phyloP scores from a whole-genome alignment of 1,284 basidiomycete genomes.

The Ustilago tritici region DNA sequence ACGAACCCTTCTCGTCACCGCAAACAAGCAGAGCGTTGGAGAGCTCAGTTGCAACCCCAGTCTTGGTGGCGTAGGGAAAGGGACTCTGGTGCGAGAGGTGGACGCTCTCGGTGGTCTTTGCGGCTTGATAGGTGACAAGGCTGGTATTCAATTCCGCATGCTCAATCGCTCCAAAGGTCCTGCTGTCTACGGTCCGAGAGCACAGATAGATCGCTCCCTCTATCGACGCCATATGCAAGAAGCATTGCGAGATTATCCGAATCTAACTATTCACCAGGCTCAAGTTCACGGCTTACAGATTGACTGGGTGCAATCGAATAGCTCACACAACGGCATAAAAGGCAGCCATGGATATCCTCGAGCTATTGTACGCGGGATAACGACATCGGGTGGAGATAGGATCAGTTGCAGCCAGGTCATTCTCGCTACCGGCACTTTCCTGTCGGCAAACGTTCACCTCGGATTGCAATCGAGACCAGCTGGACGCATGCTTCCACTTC shows the following conservation, averaged over 20 bases:
- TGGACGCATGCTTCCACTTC: slow-evolving; percentile 82
- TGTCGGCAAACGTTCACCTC: slow-evolving; percentile 88
- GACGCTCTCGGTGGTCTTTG: slow-evolving; percentile 87
- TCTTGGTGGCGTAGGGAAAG: slow-evolving; percentile 80
- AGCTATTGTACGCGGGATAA: slow-evolving; percentile 77
- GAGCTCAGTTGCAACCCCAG: slow-evolving; percentile 88
- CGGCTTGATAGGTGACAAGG: slow-evolving; percentile 81
- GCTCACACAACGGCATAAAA: slow-evolving; percentile 4
- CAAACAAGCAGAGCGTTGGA: slow-evolving; percentile 82
- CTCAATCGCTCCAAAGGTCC: slow-evolving; percentile 86
- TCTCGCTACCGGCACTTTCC: slow-evolving; percentile 89
- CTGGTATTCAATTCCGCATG: slow-evolving; percentile 87
- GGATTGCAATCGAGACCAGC: slow-evolving; percentile 83
- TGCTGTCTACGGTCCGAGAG: slow-evolving; percentile 88
- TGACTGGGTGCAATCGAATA: slow-evolving; percentile 70
- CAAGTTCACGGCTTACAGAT: slow-evolving; percentile 84
- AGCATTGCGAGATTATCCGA: slow-evolving; percentile 76
- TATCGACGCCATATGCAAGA: slow-evolving; percentile 86
- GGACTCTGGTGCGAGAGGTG: slow-evolving; percentile 86
- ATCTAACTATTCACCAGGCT: slow-evolving; percentile 78
- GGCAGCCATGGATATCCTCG: slow-evolving; percentile 67
- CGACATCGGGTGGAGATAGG: slow-evolving; percentile 82
- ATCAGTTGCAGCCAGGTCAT: slow-evolving; percentile 83
- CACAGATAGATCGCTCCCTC: slow-evolving; percentile 85
- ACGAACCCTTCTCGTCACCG: slow-evolving; percentile 82